Evolutionary conservation across 208 protist species (phyloP).

Genomic region (Jaenimonas drosophilae): DNA sequence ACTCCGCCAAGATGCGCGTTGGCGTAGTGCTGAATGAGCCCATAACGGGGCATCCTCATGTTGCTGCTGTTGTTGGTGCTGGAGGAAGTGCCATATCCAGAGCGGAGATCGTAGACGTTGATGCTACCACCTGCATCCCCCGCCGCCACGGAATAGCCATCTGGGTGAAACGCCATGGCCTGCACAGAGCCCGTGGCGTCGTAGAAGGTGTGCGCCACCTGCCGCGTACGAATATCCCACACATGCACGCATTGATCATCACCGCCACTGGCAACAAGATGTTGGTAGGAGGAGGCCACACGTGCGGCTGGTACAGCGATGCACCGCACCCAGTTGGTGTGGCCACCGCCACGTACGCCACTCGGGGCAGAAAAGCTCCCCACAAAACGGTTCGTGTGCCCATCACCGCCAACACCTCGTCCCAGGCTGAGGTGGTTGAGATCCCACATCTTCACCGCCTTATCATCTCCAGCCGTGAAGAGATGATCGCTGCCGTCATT

Average conservation of each 20-base stretch:
- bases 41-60: too few species aligned
- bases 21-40: constrained; percentile 79
- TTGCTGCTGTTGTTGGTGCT: constrained; percentile 16
- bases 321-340: constrained; percentile 82
- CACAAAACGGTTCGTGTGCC: constrained; percentile 28
- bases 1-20: constrained; percentile 57
- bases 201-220: constrained; percentile 47
- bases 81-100: constrained; percentile 3
- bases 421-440: constrained; percentile 16
- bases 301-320: constrained; percentile 34
- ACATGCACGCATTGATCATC: constrained; percentile 73
- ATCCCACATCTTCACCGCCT: constrained; percentile 80
- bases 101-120: constrained; percentile 86
- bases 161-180: constrained; percentile 71
- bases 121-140: constrained; percentile 52
- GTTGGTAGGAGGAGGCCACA: constrained; percentile 8
- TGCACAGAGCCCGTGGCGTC: constrained; percentile 46
- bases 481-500: constrained; percentile 44
- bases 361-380: constrained; percentile 20
- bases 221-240: constrained; percentile 64
- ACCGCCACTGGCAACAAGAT: constrained; percentile 66
- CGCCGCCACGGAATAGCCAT: constrained; percentile 70
- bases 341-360: constrained; percentile 14
- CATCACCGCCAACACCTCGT: not conserved
- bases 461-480: constrained; percentile 78